These are phyloP conservation scores for Durusdinium trenchii DNA, from an alignment of 73 alveolate species.

Conservation along the genomic window DNA sequence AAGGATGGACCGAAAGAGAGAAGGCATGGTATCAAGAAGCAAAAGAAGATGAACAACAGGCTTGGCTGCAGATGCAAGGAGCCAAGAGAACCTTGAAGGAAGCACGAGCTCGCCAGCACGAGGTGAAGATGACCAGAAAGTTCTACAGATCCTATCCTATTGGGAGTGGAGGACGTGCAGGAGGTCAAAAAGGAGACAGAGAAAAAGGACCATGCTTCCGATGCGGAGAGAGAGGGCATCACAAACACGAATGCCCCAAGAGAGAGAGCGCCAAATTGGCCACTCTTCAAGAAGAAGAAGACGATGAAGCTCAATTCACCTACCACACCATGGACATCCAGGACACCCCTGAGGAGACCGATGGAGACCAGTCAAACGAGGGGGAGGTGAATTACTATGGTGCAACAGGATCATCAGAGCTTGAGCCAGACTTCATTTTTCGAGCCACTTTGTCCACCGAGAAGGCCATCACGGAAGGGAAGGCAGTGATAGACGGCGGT, in stretches of 20 bases:
- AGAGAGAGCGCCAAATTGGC: neutral
- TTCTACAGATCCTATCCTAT: neutral
- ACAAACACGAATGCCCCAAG: neutral
- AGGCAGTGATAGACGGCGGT: slow-evolving; percentile 8
- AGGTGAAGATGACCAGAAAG: neutral
- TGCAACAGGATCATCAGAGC: too few species aligned
- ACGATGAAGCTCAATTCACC: neutral
- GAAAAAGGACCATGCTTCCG: neutral
- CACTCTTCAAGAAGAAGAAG: neutral
- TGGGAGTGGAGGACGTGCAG: too few species aligned
- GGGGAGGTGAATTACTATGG: too few species aligned
- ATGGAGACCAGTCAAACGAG: too few species aligned
- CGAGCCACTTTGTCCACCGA: neutral
- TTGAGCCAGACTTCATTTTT: too few species aligned
- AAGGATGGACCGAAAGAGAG: neutral
- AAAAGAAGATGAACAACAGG: neutral
- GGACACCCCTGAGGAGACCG: neutral
- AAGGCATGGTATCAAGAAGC: neutral
- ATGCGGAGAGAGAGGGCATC: neutral
- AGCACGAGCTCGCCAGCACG: neutral
- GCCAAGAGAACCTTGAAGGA: neutral
- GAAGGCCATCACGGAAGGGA: neutral
- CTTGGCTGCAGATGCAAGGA: slow-evolving; percentile 3
- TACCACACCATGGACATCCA: neutral
- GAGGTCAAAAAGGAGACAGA: too few species aligned